Evolutionary conservation across 805 yeast species (phyloP).

Genomic region (Candida broadrunensis): DNA sequence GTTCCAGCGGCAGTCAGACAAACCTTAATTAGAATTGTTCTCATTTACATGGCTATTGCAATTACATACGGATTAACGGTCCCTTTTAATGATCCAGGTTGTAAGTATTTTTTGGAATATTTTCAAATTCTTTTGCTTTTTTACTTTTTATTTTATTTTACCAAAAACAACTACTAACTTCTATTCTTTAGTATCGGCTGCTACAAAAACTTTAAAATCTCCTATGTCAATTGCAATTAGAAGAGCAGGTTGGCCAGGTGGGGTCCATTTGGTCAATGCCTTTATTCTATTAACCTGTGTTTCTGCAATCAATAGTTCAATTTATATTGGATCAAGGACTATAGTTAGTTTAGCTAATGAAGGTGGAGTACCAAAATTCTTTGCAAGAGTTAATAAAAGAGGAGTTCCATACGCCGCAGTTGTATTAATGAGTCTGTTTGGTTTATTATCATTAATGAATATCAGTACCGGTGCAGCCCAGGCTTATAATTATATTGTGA

Average conservation of each 20-base stretch:
- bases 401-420: slow-evolving; percentile 70
- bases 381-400: slow-evolving; percentile 47
- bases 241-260: slow-evolving; percentile 41
- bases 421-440: slow-evolving; percentile 50
- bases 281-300: slow-evolving; percentile 61
- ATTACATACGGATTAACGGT: slow-evolving; percentile 59
- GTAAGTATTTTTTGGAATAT: too few relatives aligned
- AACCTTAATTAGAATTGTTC: slow-evolving; percentile 51
- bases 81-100: slow-evolving; percentile 50
- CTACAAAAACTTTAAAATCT: slow-evolving; percentile 42
- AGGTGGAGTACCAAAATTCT: slow-evolving; percentile 56
- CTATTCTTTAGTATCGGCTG: too few relatives aligned
- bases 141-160: too few relatives aligned
- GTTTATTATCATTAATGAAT: slow-evolving; percentile 54
- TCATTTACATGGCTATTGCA: slow-evolving; percentile 52
- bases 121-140: too few relatives aligned
- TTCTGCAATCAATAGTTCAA: slow-evolving; percentile 67
- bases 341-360: slow-evolving; percentile 61
- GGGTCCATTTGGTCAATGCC: slow-evolving; percentile 56
- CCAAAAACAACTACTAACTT: too few relatives aligned
- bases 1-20: slow-evolving; percentile 58
- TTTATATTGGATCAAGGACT: slow-evolving; percentile 68
- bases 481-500: slow-evolving; percentile 60
- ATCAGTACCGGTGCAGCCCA: slow-evolving; percentile 56
- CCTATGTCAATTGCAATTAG: slow-evolving; percentile 39